Conservation (phyloP, 768 basidiomycete genomes). For the Podaxis pistillaris region DNA sequence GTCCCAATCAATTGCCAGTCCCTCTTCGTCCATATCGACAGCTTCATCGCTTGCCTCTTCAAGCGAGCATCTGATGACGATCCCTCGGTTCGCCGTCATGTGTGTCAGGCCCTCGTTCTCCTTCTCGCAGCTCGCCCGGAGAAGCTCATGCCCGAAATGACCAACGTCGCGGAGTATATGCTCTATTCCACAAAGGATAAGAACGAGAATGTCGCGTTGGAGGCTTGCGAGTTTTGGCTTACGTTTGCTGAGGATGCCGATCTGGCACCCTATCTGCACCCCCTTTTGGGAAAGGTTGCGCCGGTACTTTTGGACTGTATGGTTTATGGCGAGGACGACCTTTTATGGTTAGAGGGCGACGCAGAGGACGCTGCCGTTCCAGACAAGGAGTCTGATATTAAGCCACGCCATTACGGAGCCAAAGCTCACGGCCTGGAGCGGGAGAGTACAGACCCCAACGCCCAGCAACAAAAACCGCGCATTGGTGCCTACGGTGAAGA, state of each 20-base stretch:
- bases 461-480: constrained; percentile 33
- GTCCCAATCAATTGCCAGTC: constrained; percentile 85
- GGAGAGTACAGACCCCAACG: constrained; percentile 44
- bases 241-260: constrained; percentile 97
- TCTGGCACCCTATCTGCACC: constrained; percentile 78
- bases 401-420: constrained; percentile 87
- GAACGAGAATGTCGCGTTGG: constrained; percentile 93
- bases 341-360: constrained; percentile 92
- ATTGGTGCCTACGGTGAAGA: constrained; percentile 79
- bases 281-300: constrained; percentile 86
- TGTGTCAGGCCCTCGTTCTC: constrained; percentile 93
- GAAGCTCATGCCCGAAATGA: constrained; percentile 95
- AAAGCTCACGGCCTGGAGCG: constrained; percentile 86
- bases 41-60: constrained; percentile 91
- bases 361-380: constrained; percentile 87
- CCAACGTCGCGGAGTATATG: constrained; percentile 97
- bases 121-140: constrained; percentile 92
- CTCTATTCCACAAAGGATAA: constrained; percentile 97
- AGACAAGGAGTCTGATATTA: constrained; percentile 94
- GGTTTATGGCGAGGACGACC: constrained; percentile 94
- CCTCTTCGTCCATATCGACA: constrained; percentile 88
- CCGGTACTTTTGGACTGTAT: constrained; percentile 97
- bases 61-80: constrained; percentile 93
- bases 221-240: constrained; percentile 99
- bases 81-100: constrained; percentile 89